A percentile compares a stretch with the other conserved stretches of the same genome.
These are phyloP conservation scores for Phaseolus coccineus DNA, from an alignment of 331 rosid genomes.

Conservation along the genomic window DNA sequence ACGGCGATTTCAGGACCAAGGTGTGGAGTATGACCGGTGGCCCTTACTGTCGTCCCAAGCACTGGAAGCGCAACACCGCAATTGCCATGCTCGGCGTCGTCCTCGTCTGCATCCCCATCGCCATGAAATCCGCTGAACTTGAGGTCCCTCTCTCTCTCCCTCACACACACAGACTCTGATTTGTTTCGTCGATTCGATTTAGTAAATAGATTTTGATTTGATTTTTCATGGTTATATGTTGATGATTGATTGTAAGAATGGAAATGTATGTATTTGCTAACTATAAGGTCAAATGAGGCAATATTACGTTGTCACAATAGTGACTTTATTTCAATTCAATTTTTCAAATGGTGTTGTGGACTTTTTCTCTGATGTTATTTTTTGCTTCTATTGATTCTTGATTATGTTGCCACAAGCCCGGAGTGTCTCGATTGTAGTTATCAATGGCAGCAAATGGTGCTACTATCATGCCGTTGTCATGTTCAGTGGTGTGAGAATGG, in stretches of 20 bases:
- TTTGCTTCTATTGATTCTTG: slow-evolving; percentile 4
- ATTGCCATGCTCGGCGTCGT: slow-evolving; percentile 86
- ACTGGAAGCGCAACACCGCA: slow-evolving; percentile 97
- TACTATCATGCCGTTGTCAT: background rate
- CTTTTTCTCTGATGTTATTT: background rate
- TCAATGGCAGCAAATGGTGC: background rate
- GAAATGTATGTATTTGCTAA: background rate
- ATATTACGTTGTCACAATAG: background rate
- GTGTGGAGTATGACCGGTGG: slow-evolving; percentile 99
- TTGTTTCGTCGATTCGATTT: background rate
- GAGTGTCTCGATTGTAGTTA: background rate
- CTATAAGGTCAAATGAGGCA: background rate
- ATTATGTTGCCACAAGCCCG: background rate
- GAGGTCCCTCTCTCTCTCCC: slow-evolving; percentile 61
- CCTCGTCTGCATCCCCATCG: slow-evolving; percentile 91
- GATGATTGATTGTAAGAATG: background rate
- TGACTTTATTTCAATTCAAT: slow-evolving; percentile 21
- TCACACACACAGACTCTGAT: background rate
- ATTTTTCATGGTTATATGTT: background rate
- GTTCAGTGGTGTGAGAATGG: background rate
- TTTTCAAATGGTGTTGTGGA: slow-evolving; percentile 9
- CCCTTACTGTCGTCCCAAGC: slow-evolving; percentile 86
- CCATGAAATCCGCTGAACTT: slow-evolving; percentile 93
- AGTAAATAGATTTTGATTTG: background rate
- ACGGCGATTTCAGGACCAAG: slow-evolving; percentile 84